Conservation (phyloP, 1,284 basidiomycete species). For the Trichosporon coremiiforme region DNA sequence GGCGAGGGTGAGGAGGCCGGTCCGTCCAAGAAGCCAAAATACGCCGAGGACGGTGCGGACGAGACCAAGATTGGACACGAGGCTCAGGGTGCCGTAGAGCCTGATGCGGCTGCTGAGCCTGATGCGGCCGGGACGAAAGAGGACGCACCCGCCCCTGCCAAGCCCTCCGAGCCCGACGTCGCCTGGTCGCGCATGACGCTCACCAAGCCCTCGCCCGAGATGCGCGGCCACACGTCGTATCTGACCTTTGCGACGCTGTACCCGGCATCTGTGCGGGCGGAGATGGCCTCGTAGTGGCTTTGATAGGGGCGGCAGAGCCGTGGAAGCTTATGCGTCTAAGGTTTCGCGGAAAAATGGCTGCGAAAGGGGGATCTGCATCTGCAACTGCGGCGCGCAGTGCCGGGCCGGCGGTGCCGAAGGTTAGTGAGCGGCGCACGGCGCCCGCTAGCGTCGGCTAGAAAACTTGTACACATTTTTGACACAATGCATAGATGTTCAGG, state of each 20-base stretch:
- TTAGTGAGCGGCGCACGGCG: no score
- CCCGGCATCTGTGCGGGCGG: conserved; percentile 45
- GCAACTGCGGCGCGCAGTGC: no score
- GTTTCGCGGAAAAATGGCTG: not conserved
- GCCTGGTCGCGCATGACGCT: conserved; percentile 37
- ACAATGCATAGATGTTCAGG: not conserved
- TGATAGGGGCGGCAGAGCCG: no score
- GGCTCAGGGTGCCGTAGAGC: not conserved
- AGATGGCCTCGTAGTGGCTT: conserved; percentile 28
- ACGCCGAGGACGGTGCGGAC: not conserved
- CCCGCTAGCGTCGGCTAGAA: not conserved
- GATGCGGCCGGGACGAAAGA: conserved; percentile 29
- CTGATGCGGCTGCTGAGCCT: not conserved
- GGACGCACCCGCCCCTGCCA: not conserved
- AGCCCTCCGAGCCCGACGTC: conserved; percentile 35
- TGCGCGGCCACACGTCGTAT: conserved; percentile 89
- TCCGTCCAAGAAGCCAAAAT: conserved; percentile 22
- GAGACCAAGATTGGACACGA: not conserved
- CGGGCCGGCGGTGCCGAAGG: no score
- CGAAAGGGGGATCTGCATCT: not conserved
- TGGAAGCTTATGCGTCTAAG: not conserved
- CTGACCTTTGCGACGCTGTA: conserved; percentile 80
- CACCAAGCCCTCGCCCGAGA: conserved; percentile 70
- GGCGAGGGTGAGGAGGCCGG: not conserved
- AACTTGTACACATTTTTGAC: not conserved